Base-by-base conservation (phyloP, 192 early-diverging fungal species). In the Geranomyces michiganensis region DNA sequence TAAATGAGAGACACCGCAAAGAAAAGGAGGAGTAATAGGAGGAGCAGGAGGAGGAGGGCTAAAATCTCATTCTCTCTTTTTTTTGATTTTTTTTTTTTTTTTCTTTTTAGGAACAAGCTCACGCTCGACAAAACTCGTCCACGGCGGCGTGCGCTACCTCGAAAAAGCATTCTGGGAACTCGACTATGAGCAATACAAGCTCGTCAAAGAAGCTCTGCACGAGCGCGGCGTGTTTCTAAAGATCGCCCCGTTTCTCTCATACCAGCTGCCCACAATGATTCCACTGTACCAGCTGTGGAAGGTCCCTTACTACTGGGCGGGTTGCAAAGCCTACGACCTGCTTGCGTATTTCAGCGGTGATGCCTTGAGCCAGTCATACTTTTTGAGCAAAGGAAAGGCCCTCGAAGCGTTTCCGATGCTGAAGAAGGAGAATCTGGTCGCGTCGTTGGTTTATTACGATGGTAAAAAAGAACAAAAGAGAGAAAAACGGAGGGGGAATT, bases 401-500 rank as follows among this genome's bases (percentile, higher is more conserved):
- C 77, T 96, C 60, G 96, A 98, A 78, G 92, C 89, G 44, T 98
- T 98, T 79, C 96, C 96, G 1, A 96, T 96, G 95, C 84, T 98
- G 47, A 92, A 92, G 72, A 85, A 86, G 59, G 92, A 96, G 43
- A 83, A 86, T 21, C 78, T 98, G 51, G 92, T 93, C 10, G 96
- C 94, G n/a, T 94, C 95, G 19, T 79, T 98, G 71, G 92, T 98
- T 26, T 98, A 96, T 76, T 98, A 95, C 81, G 96, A 98, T 78
- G 96, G 92, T 87, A 71, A 26, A n/a, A n/a, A n/a, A n/a, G n/a
- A n/a, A n/a, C n/a, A n/a, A 22, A n/a, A n/a, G n/a, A n/a, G n/a
- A n/a, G n/a, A n/a, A n/a, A n/a, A n/a, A n/a, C n/a, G n/a, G n/a
- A n/a, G n/a, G n/a, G n/a, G n/a, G n/a, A n/a, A n/a, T n/a, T n/a